Percentiles rank a stretch among this genome's conserved stretches.
Evolutionary conservation across 2,329 filamentous ascomycete genomes (phyloP).

Genomic region (Torrubiella hemipterigena): DNA sequence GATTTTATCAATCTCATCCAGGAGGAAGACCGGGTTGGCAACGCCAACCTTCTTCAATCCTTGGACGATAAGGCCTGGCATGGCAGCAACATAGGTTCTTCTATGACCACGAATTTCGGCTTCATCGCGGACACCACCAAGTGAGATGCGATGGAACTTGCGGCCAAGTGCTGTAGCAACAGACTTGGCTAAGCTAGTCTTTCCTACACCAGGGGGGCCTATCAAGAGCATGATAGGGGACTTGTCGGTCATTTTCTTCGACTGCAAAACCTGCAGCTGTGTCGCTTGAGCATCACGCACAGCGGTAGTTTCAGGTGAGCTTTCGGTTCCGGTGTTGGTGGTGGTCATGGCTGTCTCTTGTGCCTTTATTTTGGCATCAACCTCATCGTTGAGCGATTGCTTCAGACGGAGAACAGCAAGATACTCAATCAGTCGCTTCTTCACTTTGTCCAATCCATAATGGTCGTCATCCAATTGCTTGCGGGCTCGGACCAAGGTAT

Average conservation of each 20-base stretch:
- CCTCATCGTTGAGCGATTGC: conserved; percentile 73
- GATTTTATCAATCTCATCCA: conserved; percentile 98
- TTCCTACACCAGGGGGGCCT: conserved; percentile 87
- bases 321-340: conserved; percentile 17
- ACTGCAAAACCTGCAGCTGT: conserved; percentile 64
- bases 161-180: conserved; percentile 84
- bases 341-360: conserved; percentile 26
- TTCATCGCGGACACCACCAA: conserved; percentile 91
- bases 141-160: conserved; percentile 93
- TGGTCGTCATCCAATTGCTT: conserved; percentile 93
- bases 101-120: conserved; percentile 93
- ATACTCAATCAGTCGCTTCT: conserved; percentile 92
- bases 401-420: conserved; percentile 92
- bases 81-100: conserved; percentile 94
- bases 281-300: conserved; percentile 35
- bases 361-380: conserved; percentile 65
- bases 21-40: conserved; percentile 84
- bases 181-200: conserved; percentile 89
- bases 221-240: conserved; percentile 90
- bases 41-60: conserved; percentile 93
- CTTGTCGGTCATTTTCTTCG: conserved; percentile 82
- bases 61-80: conserved; percentile 91
- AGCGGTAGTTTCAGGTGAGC: conserved; percentile 1
- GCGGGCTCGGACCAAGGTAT: conserved; percentile 66
- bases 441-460: conserved; percentile 92